Evolutionary conservation across 148 eudicot species (phyloP), one percentile per base, ranked within the genome.

Genomic region (Cornus florida): DNA sequence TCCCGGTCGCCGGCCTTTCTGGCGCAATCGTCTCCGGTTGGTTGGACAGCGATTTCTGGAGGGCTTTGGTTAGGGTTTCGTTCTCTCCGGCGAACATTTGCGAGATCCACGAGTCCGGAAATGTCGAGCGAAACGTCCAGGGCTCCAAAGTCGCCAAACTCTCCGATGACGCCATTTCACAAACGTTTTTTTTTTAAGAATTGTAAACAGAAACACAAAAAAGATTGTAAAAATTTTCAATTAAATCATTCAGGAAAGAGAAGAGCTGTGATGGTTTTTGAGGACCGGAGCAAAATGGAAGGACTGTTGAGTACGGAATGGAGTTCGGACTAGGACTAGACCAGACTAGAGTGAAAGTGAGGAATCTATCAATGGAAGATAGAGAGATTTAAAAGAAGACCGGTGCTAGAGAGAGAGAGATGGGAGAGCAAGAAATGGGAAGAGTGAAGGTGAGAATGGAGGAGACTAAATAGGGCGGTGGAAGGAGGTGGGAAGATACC

Each of bases 381-480:
- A 35, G 38, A 35, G 38, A 35, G 38, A 35, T 35, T 35, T 35
- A 35, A 35, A 35, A 35, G 38, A 35, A 35, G 38, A 35, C 38
- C 38, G 5, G 5, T 35, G 38, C 38, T 35, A 13, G 60, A 28
- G 0, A 13, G 60, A 16, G 28, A 32, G 67, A 71, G 68, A 65
- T 10, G 17, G n/a, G 70, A 11, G 59, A 23, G 3, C 10, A 24
- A 24, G 76, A 31, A 33, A 33, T 9, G 11, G 69, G 22, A 28
- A 28, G 3, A 12, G 66, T 13, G 64, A 31, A 6, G 64, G 5
- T 39, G 70, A 24, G 74, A 3, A 23, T 70, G 22, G 14, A 60
- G 84, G 70, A 77, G 79, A 77, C 81, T 90, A 89, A 86, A 92
- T 89, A 93, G 87, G 92, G 82, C 87, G 92, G 92, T 86, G 67